Conservation (phyloP, 495 filamentous ascomycete species). For the Viridothelium virens region DNA sequence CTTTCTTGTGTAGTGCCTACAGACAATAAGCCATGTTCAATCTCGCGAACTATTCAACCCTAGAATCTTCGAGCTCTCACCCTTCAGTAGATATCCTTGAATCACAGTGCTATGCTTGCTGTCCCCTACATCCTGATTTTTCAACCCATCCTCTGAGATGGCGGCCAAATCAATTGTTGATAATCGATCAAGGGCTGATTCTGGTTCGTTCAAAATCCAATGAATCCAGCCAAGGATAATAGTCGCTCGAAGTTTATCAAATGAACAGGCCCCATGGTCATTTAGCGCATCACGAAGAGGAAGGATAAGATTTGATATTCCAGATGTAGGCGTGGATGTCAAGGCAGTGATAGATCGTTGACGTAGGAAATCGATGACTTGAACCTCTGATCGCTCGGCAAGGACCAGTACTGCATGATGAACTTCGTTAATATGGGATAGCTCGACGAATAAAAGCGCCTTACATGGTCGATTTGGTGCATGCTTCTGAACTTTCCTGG, state of each 20-base stretch:
- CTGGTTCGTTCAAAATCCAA: slow-evolving; percentile 62
- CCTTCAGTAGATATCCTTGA: slow-evolving; percentile 6
- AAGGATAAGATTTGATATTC: slow-evolving; percentile 55
- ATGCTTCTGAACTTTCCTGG: slow-evolving; percentile 88
- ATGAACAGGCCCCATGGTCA: slow-evolving; percentile 44
- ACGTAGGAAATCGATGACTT: slow-evolving; percentile 46
- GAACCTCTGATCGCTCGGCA: slow-evolving; percentile 63
- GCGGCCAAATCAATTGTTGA: slow-evolving; percentile 33
- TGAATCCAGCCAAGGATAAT: slow-evolving; percentile 79
- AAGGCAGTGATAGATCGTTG: slow-evolving; percentile 36
- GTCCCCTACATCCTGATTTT: background rate
- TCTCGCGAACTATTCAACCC: background rate
- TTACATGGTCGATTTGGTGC: slow-evolving; percentile 78
- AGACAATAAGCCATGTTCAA: slow-evolving; percentile 9
- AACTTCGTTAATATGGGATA: background rate
- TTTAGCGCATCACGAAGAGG: slow-evolving; percentile 58
- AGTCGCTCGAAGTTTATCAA: slow-evolving; percentile 72
- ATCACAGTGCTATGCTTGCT: background rate
- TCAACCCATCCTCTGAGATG: background rate
- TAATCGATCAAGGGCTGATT: slow-evolving; percentile 51
- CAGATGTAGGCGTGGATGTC: slow-evolving; percentile 39
- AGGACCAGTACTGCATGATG: slow-evolving; percentile 57
- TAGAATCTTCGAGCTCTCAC: background rate
- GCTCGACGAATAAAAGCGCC: slow-evolving; percentile 22
- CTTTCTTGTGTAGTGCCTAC: slow-evolving; percentile 54